These are phyloP conservation scores for Trichoderma gracile DNA, from an alignment of 2,329 filamentous ascomycete species.

Conservation along the genomic window DNA sequence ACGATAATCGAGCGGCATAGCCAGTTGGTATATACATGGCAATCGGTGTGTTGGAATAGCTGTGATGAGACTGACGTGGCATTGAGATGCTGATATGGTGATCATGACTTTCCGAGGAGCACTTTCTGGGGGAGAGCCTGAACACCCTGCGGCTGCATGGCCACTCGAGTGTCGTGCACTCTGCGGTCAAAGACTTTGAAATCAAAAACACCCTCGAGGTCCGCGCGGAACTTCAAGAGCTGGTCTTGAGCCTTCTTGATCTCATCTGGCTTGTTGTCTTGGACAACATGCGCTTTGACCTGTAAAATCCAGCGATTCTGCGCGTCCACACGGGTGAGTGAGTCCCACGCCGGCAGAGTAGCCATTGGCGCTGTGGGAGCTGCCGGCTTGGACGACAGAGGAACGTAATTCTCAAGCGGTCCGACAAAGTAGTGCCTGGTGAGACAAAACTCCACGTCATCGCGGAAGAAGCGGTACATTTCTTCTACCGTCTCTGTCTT, in stretches of 20 bases:
- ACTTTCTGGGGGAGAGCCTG: constrained; percentile 44
- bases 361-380: constrained; percentile 27
- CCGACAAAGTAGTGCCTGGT: constrained; percentile 49
- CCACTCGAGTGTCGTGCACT: constrained; percentile 54
- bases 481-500: constrained; percentile 57
- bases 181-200: constrained; percentile 55
- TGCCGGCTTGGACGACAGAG: constrained; percentile 35
- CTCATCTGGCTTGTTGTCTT: constrained; percentile 60
- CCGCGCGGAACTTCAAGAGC: constrained; percentile 47
- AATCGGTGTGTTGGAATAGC: too few species aligned
- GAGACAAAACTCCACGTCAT: constrained; percentile 57
- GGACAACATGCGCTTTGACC: constrained; percentile 54
- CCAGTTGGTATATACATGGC: too few species aligned
- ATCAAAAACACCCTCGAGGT: constrained; percentile 55
- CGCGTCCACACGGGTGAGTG: constrained; percentile 50
- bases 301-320: constrained; percentile 57
- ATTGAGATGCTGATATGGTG: too few species aligned
- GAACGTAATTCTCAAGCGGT: constrained; percentile 36
- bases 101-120: constrained; percentile 38
- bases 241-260: constrained; percentile 56
- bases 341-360: constrained; percentile 49
- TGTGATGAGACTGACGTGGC: too few species aligned
- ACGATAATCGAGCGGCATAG: too few species aligned
- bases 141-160: constrained; percentile 41
- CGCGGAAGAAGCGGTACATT: constrained; percentile 53